Evolutionary conservation across 1,284 basidiomycete species (phyloP), one percentile per base, ranked within the genome.

Genomic region (Meripilus lineatus): DNA sequence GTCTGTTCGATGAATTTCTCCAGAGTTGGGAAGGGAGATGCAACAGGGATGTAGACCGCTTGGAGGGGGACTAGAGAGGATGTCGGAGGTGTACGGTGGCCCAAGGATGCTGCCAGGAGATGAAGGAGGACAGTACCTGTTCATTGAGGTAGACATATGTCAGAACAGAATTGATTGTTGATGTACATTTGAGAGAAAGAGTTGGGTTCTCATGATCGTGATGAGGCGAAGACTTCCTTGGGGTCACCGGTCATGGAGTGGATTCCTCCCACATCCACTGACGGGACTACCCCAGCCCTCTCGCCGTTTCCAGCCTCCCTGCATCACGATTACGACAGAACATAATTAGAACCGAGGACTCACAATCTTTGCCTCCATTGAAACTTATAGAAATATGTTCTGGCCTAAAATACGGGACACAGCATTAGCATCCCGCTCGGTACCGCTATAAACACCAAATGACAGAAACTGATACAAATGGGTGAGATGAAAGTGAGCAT

Each of bases 321-420:
- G n/a, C n/a, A n/a, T n/a, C n/a, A n/a, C n/a, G n/a, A n/a, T n/a
- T n/a, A n/a, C 10, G 28, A 30, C 28, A 30, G 28, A 30, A 30
- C 28, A 30, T n/a, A n/a, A n/a, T n/a, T 35, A 17, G 42, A 17
- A 34, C 15, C n/a, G 23, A 46, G n/a, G 0, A 71, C 89, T 57
- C 55, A 93, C 93, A 98, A 61, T 99, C 95, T 64, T 99, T 99
- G 35, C 95, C 95, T 11, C 95, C 95, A 55, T 99, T 99, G 70
- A 97, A 99, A 63, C 92, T 96, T 42, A 99, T 72, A 4, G 89
- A 86, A 13, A 92, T 67, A 42, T 73, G 71, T 32, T 84, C 75
- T 58, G 77, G 74, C 28, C 89, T 82, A 50, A 30, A 30, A 30
- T n/a, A 10, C 8, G 28, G 28, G 8, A 51, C 40, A 40, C 20